Base-by-base conservation (phyloP, 352 stramenopile genomes). In the Blastocystis hominis region DNA sequence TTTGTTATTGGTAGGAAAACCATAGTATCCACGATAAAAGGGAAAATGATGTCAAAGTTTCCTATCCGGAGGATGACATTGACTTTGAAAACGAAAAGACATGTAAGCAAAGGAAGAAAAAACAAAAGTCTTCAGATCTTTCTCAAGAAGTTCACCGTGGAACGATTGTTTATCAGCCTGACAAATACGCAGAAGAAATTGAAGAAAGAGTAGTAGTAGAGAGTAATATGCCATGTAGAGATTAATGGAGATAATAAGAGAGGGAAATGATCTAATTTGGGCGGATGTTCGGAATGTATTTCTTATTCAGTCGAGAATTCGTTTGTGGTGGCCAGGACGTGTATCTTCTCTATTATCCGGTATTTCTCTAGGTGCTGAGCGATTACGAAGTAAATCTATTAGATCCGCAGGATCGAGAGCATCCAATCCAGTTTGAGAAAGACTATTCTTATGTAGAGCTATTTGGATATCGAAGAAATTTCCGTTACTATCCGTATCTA, bases 391-490 rank as follows among this genome's bases (percentile, higher is more conserved):
- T 59, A 17, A 68, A 84, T 68, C 47, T 84, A 1, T 47, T 84
- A 5, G 55, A 84, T 15, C 50, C 55, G 30, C 20, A 46, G 54
- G 6, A 42, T 13, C 24, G 42, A 3, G 24, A 84, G 9, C 46
- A 64, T 47, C 13, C 20, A 0, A 17, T 38, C 9, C 56, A 68
- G 7, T 30, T 68, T 5, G 7, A 40, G 10, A 69, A 66, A 17
- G 50, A 40, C 4, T 66, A 69, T 64, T 9, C 62, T 34, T 47
- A 68, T 40, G 47, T 68, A 17, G 72, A 84, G 50, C 30, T 64
- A n/a, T 84, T 84, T 47, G 72, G 72, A 7, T 84, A 69, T 84
- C 47, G 72, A 30, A 36, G 55, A 30, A 13, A 68, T 53, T 69
- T n/a, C 38, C 17, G 44, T 50, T 84, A 84, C 42, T 34, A 84